Base-by-base conservation (phyloP, 163 green algal species). In the Volvox carteri region DNA sequence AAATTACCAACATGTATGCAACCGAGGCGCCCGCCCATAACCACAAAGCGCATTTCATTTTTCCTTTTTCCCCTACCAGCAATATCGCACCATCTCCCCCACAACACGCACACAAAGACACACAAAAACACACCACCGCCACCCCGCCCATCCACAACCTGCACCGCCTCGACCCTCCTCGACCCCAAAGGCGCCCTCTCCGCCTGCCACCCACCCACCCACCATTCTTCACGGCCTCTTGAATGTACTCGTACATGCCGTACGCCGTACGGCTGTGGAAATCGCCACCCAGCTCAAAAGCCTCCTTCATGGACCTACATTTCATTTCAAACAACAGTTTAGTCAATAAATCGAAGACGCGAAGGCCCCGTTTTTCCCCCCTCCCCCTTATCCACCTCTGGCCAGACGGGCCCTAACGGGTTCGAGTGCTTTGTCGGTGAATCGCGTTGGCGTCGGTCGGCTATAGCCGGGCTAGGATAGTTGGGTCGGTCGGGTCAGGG, bases 161-260 rank as follows among this genome's bases (percentile, higher is more conserved):
- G 0, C 18, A 46, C 28, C 35, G 42, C 25, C 44, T 3, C 2
- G 25, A 16, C 30, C 62, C 62, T 73, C 62, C 14, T 73, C 14
- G 19, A 7, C 58, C 23, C 58, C 23, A 37, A 12, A n/a, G 2
- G 16, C 21, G 3, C 62, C 25, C 16, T 11, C 62, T 37, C 62
- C 4, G 62, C 67, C 67, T 23, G 48, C 33, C 67, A n/a, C 67
- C 70, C 62, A n/a, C 62, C 28, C 74, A 33, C n/a, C 39, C 56
- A 86, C 79, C 62, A n/a, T 78, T 48, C 65, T 79, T 88, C 30
- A 98, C 92, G 39, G 94, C 97, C 35, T 97, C 86, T 85, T 96
- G 86, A 89, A 99, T 99, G 95, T 99, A 92, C 77, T 98, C 94
- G 86, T 99, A 99, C 98, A 99, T 99, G 77, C 96, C 95, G 60